A percentile compares a stretch with the other conserved stretches of the same genome.
These are phyloP conservation scores for Exophiala oligosperma DNA, from an alignment of 2,329 filamentous ascomycete species.

Conservation along the genomic window DNA sequence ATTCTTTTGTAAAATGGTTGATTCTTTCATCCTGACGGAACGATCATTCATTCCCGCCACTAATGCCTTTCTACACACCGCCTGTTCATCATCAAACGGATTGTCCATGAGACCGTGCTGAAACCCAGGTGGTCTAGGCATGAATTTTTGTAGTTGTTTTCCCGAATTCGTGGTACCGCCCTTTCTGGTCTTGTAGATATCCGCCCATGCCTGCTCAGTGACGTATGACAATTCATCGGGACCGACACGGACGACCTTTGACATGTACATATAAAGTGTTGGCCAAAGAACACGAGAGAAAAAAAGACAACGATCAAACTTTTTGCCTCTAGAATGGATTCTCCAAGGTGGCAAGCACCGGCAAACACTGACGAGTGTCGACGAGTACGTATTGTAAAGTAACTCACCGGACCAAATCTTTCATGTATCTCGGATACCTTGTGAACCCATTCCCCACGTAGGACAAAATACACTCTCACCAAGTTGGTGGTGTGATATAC, in stretches of 20 bases:
- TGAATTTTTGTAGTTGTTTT: not conserved
- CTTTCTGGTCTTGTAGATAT: conserved; percentile 29
- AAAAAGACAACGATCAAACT: too few species aligned
- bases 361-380: too few species aligned
- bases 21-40: not conserved
- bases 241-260: conserved; percentile 33
- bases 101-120: not conserved
- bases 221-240: conserved; percentile 38
- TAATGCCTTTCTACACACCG: not conserved
- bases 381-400: not conserved
- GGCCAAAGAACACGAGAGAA: too few species aligned
- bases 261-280: not conserved
- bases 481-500: conserved; percentile 8
- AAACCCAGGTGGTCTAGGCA: not conserved
- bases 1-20: not conserved
- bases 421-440: conserved; percentile 25
- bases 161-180: not conserved
- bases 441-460: conserved; percentile 13
- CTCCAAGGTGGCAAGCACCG: too few species aligned
- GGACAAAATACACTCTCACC: conserved; percentile 4
- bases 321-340: too few species aligned
- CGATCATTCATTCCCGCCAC: not conserved
- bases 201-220: conserved; percentile 34
- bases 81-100: not conserved
- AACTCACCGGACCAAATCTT: conserved; percentile 31